Evolutionary conservation across 2,329 filamentous ascomycete genomes (phyloP), one percentile per base, ranked within the genome.

Genomic region (Coniochaeta pulveracea): DNA sequence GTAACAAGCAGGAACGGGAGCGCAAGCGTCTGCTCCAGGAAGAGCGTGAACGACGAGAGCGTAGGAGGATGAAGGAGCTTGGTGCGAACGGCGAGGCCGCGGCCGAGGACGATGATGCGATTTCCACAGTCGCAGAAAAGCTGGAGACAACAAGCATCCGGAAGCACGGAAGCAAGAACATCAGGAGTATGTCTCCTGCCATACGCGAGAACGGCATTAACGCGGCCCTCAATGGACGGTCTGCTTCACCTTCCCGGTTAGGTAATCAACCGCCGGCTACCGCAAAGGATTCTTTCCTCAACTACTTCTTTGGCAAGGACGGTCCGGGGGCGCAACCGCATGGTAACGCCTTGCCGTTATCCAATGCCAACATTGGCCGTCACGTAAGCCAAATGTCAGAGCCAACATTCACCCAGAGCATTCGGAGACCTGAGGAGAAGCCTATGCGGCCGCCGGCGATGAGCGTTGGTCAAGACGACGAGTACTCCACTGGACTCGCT

Each of bases 271-370:
- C 75, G 41, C 54, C 70, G 32, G 77, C 78, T 36, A 72, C 64
- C 39, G 75, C 84, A 25, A 75, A 80, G 40, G 91, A 98, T 58
- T 93, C 86, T 1, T 98, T 98, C 65, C 59, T 98, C 40, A 96
- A 89, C 59, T 98, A 98, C 59, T 98, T 98, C 61, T 98, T 98
- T 49, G 88, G 91, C 47, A 96, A 98, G 54, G 91, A 98, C 40
- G 84, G 84, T 29, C 66, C 72, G 17, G 28, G 28, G 5, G 14
- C 28, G 6, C 19, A 31, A 17, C 16, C 30, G 9, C 30, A 25
- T n/a, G 19, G 6, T 22, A 25, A 25, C 14, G 22, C 22, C 22
- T 8, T 8, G n/a, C 22, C 22, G 22, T 47, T 48, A 55, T 56
- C 40, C 54, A 58, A 56, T 45, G 43, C 56, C 43, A 47, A 52